Conservation (phyloP, 257 asterid genomes). For the Nicotiana knightiana region DNA sequence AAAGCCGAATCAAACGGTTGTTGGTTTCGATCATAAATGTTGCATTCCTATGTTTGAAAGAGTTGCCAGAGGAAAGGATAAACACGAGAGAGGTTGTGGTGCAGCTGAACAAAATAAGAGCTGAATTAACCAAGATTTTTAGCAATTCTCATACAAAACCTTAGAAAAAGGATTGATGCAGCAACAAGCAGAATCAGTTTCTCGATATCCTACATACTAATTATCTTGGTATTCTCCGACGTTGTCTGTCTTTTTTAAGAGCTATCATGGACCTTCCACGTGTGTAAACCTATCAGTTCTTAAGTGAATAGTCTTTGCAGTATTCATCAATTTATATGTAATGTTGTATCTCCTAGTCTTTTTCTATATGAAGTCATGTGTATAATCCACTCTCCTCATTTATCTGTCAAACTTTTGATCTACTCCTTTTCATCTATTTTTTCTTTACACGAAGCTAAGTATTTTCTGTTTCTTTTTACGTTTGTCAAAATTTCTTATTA, state of each 20-base stretch:
- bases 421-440: neutral
- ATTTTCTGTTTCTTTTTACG: neutral
- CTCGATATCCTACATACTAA: neutral
- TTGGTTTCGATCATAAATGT: slow-evolving; percentile 12
- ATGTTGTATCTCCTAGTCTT: neutral
- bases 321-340: neutral
- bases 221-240: too few species aligned
- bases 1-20: neutral
- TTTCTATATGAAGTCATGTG: neutral
- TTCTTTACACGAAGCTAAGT: neutral
- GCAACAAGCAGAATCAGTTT: neutral
- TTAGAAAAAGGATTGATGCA: neutral
- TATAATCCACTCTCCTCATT: neutral
- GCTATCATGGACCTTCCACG: neutral
- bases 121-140: slow-evolving; percentile 9
- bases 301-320: neutral
- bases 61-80: slow-evolving; percentile 27
- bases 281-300: too few species aligned
- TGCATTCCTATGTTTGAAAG: slow-evolving; percentile 29
- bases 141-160: neutral
- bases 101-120: slow-evolving; percentile 26
- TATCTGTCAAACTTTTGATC: neutral
- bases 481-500: neutral
- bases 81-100: slow-evolving; percentile 18
- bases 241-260: too few species aligned